These are phyloP conservation scores for Chytriomyces sp. DNA, from an alignment of 192 early-diverging fungal species.

Conservation along the genomic window DNA sequence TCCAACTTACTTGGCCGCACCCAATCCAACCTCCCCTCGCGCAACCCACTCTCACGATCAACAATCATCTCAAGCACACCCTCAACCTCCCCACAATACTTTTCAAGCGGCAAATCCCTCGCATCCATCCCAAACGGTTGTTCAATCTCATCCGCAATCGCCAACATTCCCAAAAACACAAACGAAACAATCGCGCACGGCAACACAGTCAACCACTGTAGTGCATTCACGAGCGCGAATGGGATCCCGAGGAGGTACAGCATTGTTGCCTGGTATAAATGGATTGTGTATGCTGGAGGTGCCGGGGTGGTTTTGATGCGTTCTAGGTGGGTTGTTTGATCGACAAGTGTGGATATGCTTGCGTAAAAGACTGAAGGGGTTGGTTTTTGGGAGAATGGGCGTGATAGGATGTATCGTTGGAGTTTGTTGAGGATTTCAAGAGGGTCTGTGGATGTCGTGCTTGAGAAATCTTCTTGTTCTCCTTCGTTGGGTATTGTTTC, in stretches of 20 bases:
- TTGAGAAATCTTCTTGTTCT: constrained; percentile 34
- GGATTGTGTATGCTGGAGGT: constrained; percentile 77
- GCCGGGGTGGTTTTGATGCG: constrained; percentile 8
- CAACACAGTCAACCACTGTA: constrained; percentile 63
- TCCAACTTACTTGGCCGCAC: too few species aligned
- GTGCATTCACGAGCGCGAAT: constrained; percentile 70
- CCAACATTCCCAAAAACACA: constrained; percentile 77
- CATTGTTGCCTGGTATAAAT: constrained; percentile 76
- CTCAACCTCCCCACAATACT: neutral
- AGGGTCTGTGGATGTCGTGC: neutral
- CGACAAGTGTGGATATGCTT: constrained; percentile 65
- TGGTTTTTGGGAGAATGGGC: constrained; percentile 69
- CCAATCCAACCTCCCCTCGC: too few species aligned
- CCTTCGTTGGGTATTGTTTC: constrained; percentile 19
- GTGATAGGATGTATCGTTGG: constrained; percentile 39
- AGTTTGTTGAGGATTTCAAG: constrained; percentile 30
- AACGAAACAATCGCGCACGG: constrained; percentile 72
- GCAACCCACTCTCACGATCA: too few species aligned
- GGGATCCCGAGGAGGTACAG: constrained; percentile 79
- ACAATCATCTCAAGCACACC: neutral
- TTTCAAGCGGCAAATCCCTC: neutral
- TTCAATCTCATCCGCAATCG: constrained; percentile 87
- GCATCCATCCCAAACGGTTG: constrained; percentile 72
- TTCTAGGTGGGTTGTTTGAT: neutral
- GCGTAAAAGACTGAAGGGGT: constrained; percentile 59